Evolutionary conservation across 2,329 filamentous ascomycete species (phyloP).

Genomic region (Colletotrichum limetticola): DNA sequence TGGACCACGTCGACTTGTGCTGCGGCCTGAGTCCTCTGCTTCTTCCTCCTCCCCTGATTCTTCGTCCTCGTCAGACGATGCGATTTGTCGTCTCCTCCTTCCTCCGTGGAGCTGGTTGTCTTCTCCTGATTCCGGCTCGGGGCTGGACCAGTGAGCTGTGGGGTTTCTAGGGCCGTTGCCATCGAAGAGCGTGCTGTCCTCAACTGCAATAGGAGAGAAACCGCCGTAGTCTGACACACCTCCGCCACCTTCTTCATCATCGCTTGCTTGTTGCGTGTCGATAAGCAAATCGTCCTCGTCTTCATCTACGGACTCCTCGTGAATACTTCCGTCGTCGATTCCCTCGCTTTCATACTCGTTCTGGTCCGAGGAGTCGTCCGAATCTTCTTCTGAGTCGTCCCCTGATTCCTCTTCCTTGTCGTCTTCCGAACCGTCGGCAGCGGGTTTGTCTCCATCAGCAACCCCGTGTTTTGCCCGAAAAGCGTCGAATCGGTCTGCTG

Average conservation of each 20-base stretch:
- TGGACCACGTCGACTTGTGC: not conserved
- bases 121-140: slow-evolving; percentile 38
- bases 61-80: slow-evolving; percentile 26
- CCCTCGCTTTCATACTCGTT: slow-evolving; percentile 52
- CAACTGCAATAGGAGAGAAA: slow-evolving; percentile 27
- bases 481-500: slow-evolving; percentile 16
- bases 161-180: not conserved
- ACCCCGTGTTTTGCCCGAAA: slow-evolving; percentile 21
- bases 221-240: slow-evolving; percentile 23
- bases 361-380: slow-evolving; percentile 26
- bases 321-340: slow-evolving; percentile 48
- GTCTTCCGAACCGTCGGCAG: not conserved
- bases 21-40: slow-evolving; percentile 18
- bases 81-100: slow-evolving; percentile 42
- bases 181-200: slow-evolving; percentile 22
- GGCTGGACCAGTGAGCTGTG: slow-evolving; percentile 44
- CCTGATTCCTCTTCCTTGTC: not conserved
- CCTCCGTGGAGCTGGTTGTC: slow-evolving; percentile 15
- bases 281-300: slow-evolving; percentile 26
- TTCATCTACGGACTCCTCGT: slow-evolving; percentile 35
- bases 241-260: slow-evolving; percentile 41
- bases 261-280: slow-evolving; percentile 30
- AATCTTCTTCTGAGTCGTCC: not conserved
- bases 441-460: not conserved
- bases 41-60: slow-evolving; percentile 43